Conservation (phyloP, 2,329 filamentous ascomycete species). For the Pseudocercospora cruenta region DNA sequence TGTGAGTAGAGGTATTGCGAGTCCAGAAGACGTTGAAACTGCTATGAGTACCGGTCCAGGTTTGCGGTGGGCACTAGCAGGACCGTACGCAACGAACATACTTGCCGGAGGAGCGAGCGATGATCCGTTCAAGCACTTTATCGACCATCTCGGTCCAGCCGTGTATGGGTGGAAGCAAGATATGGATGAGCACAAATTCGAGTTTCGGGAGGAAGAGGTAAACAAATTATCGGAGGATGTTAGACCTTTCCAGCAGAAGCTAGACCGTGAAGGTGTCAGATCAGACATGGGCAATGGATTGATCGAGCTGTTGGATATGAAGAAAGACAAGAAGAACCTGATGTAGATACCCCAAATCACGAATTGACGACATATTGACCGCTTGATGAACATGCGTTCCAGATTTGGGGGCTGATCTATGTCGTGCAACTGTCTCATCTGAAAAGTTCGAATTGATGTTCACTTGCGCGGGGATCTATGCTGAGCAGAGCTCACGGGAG, state of each 20-base stretch:
- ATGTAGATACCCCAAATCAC: constrained; percentile 1
- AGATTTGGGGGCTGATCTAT: background rate
- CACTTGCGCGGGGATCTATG: background rate
- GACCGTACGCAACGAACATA: constrained; percentile 37
- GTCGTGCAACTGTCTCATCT: background rate
- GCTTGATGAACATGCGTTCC: background rate
- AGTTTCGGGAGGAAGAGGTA: constrained; percentile 11
- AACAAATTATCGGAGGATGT: constrained; percentile 16
- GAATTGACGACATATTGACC: background rate
- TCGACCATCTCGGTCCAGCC: constrained; percentile 23
- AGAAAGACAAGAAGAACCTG: constrained; percentile 16
- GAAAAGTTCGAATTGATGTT: background rate
- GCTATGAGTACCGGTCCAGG: constrained; percentile 27
- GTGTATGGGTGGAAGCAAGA: constrained; percentile 21
- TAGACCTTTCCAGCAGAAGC: constrained; percentile 12
- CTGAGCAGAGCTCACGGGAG: background rate
- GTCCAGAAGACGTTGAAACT: constrained; percentile 36
- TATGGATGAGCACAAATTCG: constrained; percentile 25
- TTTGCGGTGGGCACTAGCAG: constrained; percentile 25
- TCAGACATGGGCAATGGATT: constrained; percentile 21
- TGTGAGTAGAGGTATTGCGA: constrained; percentile 39
- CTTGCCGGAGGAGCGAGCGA: constrained; percentile 17
- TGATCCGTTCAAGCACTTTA: constrained; percentile 21
- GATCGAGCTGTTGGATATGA: constrained; percentile 23
- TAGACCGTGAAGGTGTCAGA: constrained; percentile 14